Conservation (phyloP, 2,329 filamentous ascomycete species). For the Calonectria pseudoturangicola region DNA sequence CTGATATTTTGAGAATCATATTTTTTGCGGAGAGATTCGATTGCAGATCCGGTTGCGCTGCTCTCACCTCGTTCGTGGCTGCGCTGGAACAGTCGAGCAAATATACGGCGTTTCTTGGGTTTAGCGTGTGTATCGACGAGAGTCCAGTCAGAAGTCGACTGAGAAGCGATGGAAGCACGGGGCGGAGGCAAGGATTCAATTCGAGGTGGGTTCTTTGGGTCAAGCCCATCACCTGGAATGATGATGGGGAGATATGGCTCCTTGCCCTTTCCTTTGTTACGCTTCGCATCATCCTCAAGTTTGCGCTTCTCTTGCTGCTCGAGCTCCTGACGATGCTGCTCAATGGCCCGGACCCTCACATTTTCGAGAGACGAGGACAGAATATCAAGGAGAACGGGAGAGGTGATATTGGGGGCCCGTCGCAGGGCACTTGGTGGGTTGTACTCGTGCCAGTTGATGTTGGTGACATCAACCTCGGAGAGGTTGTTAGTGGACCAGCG, state of each 20-base stretch:
- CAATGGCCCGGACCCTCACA: conserved; percentile 61
- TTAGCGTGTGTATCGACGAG: conserved; percentile 37
- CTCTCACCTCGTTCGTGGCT: conserved; percentile 63
- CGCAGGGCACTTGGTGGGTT: conserved; percentile 66
- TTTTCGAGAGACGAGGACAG: conserved; percentile 67
- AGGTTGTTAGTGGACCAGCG: conserved; percentile 51
- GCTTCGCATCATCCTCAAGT: conserved; percentile 43
- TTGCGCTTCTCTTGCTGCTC: conserved; percentile 55
- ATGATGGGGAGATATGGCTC: conserved; percentile 62
- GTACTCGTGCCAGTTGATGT: conserved; percentile 68
- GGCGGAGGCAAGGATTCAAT: conserved; percentile 5
- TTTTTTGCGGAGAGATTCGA: conserved; percentile 53
- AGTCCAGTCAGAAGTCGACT: conserved; percentile 38
- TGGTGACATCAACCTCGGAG: conserved; percentile 50
- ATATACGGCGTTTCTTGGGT: conserved; percentile 55
- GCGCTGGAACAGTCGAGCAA: conserved; percentile 62
- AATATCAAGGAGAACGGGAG: conserved; percentile 64
- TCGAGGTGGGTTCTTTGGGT: neutral
- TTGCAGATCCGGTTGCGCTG: conserved; percentile 58
- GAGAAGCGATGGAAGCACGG: conserved; percentile 27
- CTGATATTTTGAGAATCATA: conserved; percentile 31
- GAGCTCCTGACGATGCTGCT: conserved; percentile 56
- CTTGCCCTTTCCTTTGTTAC: conserved; percentile 58
- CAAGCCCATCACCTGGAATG: conserved; percentile 48
- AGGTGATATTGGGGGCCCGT: conserved; percentile 61